Evolutionary conservation across 1,139 yeast species (phyloP), one percentile per base, ranked within the genome.

Genomic region (Yamadazyma dendronema): DNA sequence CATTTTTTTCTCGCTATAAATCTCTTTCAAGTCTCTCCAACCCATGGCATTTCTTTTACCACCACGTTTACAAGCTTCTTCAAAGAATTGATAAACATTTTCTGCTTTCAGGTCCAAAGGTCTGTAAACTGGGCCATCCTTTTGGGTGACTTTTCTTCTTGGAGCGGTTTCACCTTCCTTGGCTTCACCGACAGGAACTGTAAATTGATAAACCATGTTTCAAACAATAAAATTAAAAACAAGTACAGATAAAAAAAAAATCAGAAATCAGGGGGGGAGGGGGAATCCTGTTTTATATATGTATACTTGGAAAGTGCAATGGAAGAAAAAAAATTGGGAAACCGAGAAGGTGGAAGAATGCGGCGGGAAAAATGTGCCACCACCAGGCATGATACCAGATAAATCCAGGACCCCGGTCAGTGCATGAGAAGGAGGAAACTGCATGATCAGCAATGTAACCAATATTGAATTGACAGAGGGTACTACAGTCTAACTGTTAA

Each of bases 131-230:
- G 77, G 64, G 4, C 66, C 84, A 33, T 76, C 76, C 48, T 77
- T 79, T 39, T 79, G 80, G 39, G 76, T 66, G 41, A 72, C 68
- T 55, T 79, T 84, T 67, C 96, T 81, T 66, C 95, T 80, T 47
- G 95, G 95, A 3, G 96, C 95, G 21, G 96, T 85, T 66, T 90
- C 97, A 43, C 95, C 94, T 9, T 78, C 76, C 53, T 77, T 77
- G 28, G 92, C 90, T 41, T 84, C 83, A 27, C 95, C 95, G 26
- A 86, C 94, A 27, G 81, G 80, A 28, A 85, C 90, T 26, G 74
- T 70, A 37, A 67, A 61, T 37, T 62, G 66, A 33, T 40, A 40
- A 25, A 32, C 50, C 52, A 48, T 48, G 17, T 15, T 37, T 13
- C 10, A 17, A 15, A n/a, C n/a, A n/a, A n/a, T n/a, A n/a, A n/a